Percentiles rank a stretch among this genome's conserved stretches.
These are phyloP conservation scores for Suhomyces bolitotheri DNA, from an alignment of 1,139 yeast genomes.

Conservation along the genomic window DNA sequence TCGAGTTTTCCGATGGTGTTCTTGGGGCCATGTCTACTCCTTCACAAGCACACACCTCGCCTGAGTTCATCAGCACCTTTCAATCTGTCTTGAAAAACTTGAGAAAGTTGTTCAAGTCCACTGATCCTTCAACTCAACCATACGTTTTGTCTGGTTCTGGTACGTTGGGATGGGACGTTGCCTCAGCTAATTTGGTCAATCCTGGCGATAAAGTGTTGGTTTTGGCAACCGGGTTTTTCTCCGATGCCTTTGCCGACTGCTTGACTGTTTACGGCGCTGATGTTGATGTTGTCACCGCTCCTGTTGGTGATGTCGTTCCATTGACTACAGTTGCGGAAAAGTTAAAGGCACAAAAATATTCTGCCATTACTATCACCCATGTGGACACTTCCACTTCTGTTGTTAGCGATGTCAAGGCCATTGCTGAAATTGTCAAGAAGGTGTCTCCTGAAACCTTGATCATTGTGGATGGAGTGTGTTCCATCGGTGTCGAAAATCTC, in stretches of 20 bases:
- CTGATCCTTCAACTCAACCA: slow-evolving; percentile 67
- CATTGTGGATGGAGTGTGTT: slow-evolving; percentile 92
- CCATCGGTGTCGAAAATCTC: slow-evolving; percentile 84
- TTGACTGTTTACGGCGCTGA: slow-evolving; percentile 71
- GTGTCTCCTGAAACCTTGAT: slow-evolving; percentile 79
- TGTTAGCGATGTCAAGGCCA: slow-evolving; percentile 65
- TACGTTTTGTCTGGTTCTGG: slow-evolving; percentile 88
- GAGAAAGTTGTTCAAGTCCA: slow-evolving; percentile 73
- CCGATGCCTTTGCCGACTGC: slow-evolving; percentile 83
- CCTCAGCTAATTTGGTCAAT: slow-evolving; percentile 71
- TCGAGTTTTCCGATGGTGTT: slow-evolving; percentile 82
- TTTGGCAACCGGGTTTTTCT: slow-evolving; percentile 89
- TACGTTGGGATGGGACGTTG: slow-evolving; percentile 93
- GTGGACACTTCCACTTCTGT: slow-evolving; percentile 97
- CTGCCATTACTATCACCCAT: slow-evolving; percentile 83
- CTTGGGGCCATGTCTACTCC: slow-evolving; percentile 82
- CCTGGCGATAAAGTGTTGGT: slow-evolving; percentile 75
- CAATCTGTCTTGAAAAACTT: slow-evolving; percentile 66
- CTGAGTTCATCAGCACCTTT: slow-evolving; percentile 76
- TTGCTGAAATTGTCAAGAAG: slow-evolving; percentile 60
- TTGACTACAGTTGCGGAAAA: slow-evolving; percentile 55
- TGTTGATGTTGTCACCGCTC: slow-evolving; percentile 66
- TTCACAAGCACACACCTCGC: slow-evolving; percentile 88
- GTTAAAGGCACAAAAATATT: slow-evolving; percentile 53
- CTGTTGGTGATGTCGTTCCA: slow-evolving; percentile 72